Base-by-base conservation (phyloP, 495 filamentous ascomycete species). In the Niebla homalea region DNA sequence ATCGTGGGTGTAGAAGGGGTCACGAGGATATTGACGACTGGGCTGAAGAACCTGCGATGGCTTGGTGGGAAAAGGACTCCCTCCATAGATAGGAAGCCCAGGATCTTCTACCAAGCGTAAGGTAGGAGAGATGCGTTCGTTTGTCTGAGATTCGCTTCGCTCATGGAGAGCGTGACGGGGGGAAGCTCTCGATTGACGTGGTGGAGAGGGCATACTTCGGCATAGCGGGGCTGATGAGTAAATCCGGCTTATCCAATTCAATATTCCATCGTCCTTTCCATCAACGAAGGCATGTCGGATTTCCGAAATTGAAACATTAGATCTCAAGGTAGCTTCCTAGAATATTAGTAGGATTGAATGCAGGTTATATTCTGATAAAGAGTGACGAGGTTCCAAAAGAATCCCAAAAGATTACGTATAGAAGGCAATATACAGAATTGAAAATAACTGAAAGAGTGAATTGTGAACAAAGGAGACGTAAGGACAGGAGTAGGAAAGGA, bases 11-110 rank as follows among this genome's bases (percentile, higher is more conserved):
- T 18, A 48, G 7, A 50, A 25, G 29, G 42, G 42, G 22, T 46
- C 51, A 26, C 15, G 23, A 18, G 41, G 44, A 52, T 41, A 40
- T 26, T 23, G 26, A 21, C 25, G n/a, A 23, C 52, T 65, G 15
- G 74, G 74, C 43, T 70, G 53, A 38, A 76, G 60, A 12, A 76
- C 64, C 46, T 76, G 73, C 49, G 70, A 72, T 26, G 73, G 70
- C 43, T 73, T 74, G 32, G 74, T 75, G 16, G 74, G 74, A 54
- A 68, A 76, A 15, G 73, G 71, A 11, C 64, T 71, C 32, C 64
- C 59, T 20, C 60, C 62, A 56, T 73, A 72, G 36, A 72, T 57
- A 5, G 59, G 55, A 48, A 69, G 66, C 48, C 70, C 57, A 47
- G 67, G 56, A 11, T 66, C 65, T 19, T 53, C 63, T 11, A 65